A percentile compares a stretch with the other conserved stretches of the same genome.
Conservation (phyloP, 1,139 yeast species). For the Geotrichum aggregatum region DNA sequence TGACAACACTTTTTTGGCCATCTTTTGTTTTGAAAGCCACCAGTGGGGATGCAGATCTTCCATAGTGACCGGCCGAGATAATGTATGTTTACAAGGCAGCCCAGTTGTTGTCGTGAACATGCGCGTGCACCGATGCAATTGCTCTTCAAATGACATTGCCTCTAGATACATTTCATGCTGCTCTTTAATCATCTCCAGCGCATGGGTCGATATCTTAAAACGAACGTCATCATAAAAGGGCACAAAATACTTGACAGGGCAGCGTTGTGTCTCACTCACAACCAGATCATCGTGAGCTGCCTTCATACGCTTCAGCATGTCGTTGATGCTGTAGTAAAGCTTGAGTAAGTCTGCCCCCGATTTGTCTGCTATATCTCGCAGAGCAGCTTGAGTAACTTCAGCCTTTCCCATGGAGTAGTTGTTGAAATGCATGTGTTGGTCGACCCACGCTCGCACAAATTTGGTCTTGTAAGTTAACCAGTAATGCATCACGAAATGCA, state of each 20-base stretch:
- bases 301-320: slow-evolving; percentile 12
- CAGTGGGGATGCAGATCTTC: slow-evolving; percentile 22
- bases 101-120: slow-evolving; percentile 22
- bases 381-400: slow-evolving; percentile 20
- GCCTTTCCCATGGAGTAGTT: slow-evolving; percentile 22
- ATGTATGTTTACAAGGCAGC: slow-evolving; percentile 21
- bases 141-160: slow-evolving; percentile 14
- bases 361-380: slow-evolving; percentile 12
- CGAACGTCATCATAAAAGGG: slow-evolving; percentile 23
- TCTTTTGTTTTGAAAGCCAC: slow-evolving; percentile 19
- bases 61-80: slow-evolving; percentile 21
- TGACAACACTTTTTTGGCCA: slow-evolving; percentile 10
- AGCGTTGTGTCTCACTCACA: slow-evolving; percentile 14
- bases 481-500: slow-evolving; percentile 18
- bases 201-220: slow-evolving; percentile 20
- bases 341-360: slow-evolving; percentile 18
- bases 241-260: slow-evolving; percentile 21
- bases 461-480: slow-evolving; percentile 21
- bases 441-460: slow-evolving; percentile 23
- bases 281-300: slow-evolving; percentile 13
- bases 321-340: slow-evolving; percentile 15
- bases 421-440: slow-evolving; percentile 22
- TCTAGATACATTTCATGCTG: slow-evolving; percentile 22
- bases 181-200: slow-evolving; percentile 21
- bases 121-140: slow-evolving; percentile 20